Conservation (phyloP, 2,329 filamentous ascomycete species). For the Aspergillus alliaceus region DNA sequence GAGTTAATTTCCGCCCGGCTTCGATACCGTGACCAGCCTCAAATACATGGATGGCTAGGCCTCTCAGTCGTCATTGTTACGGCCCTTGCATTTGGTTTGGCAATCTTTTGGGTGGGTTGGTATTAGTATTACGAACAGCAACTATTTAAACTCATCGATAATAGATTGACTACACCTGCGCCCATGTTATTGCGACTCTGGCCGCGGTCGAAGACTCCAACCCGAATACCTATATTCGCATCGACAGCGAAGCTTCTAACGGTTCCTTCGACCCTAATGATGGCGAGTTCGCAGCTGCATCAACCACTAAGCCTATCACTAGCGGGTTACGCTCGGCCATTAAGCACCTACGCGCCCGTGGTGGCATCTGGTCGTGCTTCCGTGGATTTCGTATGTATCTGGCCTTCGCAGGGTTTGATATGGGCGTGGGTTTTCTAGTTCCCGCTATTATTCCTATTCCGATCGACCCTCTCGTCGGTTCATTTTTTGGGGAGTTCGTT, state of each 20-base stretch:
- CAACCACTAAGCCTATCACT: conserved; percentile 58
- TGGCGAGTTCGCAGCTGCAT: not conserved
- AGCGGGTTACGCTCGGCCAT: conserved; percentile 59
- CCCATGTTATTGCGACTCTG: conserved; percentile 60
- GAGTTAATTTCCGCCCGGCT: not conserved
- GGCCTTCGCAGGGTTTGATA: conserved; percentile 48
- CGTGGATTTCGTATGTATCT: conserved; percentile 62
- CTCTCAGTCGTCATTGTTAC: not conserved
- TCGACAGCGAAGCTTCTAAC: conserved; percentile 40
- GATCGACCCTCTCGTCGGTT: not conserved
- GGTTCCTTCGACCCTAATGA: not conserved
- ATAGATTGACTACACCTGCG: conserved; percentile 58
- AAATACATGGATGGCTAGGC: not conserved
- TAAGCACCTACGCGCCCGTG: conserved; percentile 61
- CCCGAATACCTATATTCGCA: conserved; percentile 53
- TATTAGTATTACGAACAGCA: not conserved
- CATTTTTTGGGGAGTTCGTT: conserved; percentile 49
- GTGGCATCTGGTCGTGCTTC: conserved; percentile 66
- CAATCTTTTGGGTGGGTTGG: not conserved
- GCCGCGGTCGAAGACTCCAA: conserved; percentile 64
- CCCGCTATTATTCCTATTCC: not conserved
- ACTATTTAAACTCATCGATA: not conserved
- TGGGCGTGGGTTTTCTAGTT: conserved; percentile 18
- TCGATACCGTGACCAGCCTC: not conserved
- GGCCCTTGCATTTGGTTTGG: not conserved